phyloP scores from a whole-genome alignment of 768 basidiomycete genomes.

The Lentinula edodes region DNA sequence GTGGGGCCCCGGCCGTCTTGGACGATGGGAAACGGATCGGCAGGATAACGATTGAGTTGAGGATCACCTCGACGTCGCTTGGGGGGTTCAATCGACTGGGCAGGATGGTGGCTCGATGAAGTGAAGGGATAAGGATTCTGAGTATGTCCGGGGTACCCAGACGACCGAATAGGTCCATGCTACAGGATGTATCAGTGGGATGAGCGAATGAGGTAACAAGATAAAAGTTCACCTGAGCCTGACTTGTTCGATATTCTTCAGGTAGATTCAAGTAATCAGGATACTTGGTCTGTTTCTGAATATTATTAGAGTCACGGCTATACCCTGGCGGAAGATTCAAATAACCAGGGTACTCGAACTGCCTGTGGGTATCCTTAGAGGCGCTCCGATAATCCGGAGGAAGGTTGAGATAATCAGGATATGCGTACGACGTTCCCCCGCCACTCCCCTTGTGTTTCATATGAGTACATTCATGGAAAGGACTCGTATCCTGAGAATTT shows the following conservation, averaged over 20 bases:
- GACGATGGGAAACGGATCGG: background rate
- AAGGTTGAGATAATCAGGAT: background rate
- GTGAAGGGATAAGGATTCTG: background rate
- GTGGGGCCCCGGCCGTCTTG: background rate
- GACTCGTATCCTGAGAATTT: background rate
- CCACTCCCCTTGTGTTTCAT: background rate
- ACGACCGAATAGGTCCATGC: background rate
- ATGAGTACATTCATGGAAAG: background rate
- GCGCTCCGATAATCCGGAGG: background rate
- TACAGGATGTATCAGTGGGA: background rate
- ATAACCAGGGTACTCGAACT: background rate
- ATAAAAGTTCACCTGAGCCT: too few relatives aligned
- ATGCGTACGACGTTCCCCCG: background rate
- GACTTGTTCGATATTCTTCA: background rate
- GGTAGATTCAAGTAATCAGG: background rate
- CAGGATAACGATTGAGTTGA: background rate
- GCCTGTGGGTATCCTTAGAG: background rate
- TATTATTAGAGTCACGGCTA: background rate
- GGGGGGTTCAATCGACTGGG: background rate
- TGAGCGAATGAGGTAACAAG: background rate
- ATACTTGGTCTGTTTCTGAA: background rate
- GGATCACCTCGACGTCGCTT: background rate
- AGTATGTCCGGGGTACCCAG: background rate
- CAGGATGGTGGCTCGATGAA: background rate
- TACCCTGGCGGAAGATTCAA: background rate